Conservation (phyloP, 257 asterid species). For the Solanum arcanum region DNA sequence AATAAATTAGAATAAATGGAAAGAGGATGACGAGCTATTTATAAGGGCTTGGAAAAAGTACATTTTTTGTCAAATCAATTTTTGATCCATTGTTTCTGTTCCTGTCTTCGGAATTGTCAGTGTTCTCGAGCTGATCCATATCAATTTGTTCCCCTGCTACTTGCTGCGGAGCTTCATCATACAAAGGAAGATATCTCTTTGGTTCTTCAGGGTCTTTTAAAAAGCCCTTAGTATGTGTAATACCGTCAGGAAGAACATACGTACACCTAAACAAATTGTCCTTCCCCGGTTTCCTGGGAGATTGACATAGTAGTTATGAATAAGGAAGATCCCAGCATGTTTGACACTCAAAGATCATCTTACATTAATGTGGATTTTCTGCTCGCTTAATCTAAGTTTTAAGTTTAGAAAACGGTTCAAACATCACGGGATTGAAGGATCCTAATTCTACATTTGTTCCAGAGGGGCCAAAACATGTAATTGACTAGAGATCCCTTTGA, state of each 20-base stretch:
- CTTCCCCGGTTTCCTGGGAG: constrained; percentile 59
- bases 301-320: neutral
- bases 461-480: neutral
- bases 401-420: neutral
- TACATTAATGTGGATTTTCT: neutral
- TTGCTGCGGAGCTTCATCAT: constrained; percentile 16
- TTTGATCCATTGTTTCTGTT: constrained; percentile 13
- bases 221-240: constrained; percentile 66
- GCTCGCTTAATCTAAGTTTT: neutral
- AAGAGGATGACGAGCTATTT: neutral
- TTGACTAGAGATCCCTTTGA: neutral
- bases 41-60: constrained; percentile 11
- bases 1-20: neutral
- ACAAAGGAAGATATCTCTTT: constrained; percentile 39
- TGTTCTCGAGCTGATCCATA: constrained; percentile 18
- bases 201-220: constrained; percentile 68
- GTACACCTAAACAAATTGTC: constrained; percentile 67
- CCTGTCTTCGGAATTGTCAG: constrained; percentile 26
- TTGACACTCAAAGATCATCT: neutral
- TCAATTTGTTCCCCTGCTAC: constrained; percentile 20
- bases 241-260: constrained; percentile 91
- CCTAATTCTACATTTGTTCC: neutral
- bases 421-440: neutral
- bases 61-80: constrained; percentile 59
- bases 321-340: neutral